These are phyloP conservation scores for Babesia ovis DNA, from an alignment of 169 alveolate species.

Conservation along the genomic window DNA sequence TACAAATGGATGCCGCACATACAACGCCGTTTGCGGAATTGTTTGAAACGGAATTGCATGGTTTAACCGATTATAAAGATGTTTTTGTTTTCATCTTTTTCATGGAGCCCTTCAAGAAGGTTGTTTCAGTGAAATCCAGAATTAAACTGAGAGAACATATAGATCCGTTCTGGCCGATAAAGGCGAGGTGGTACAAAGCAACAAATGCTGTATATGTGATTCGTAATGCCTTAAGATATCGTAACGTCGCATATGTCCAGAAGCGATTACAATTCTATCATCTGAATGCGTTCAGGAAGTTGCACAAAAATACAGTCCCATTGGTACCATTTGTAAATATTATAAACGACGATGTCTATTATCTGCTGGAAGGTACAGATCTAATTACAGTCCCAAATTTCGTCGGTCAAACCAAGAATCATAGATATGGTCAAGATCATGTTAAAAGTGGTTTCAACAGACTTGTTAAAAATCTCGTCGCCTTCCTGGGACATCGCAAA, in stretches of 20 bases:
- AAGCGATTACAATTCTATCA: not conserved
- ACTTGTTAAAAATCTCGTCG: not conserved
- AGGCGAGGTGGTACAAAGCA: not conserved
- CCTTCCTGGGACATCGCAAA: not conserved
- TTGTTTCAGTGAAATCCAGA: not conserved
- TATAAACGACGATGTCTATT: not conserved
- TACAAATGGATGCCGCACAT: conserved; percentile 15
- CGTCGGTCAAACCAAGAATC: not conserved
- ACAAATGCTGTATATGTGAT: not conserved
- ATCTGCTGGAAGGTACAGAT: not conserved
- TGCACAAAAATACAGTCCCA: not conserved
- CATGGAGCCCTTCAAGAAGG: not conserved
- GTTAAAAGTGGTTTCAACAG: not conserved
- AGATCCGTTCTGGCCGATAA: conserved; percentile 1
- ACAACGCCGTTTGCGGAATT: conserved; percentile 36
- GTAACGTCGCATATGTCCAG: not conserved
- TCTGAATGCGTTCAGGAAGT: not conserved
- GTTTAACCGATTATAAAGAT: not conserved
- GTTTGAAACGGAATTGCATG: not conserved
- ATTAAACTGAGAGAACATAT: not conserved
- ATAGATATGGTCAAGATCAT: not conserved
- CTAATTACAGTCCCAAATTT: not conserved
- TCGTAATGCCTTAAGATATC: not conserved
- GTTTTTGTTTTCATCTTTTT: not conserved
- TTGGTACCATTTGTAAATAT: conserved; percentile 5